phyloP scores from a whole-genome alignment of 345 rosid genomes.

The Bruguiera gymnorhiza region DNA sequence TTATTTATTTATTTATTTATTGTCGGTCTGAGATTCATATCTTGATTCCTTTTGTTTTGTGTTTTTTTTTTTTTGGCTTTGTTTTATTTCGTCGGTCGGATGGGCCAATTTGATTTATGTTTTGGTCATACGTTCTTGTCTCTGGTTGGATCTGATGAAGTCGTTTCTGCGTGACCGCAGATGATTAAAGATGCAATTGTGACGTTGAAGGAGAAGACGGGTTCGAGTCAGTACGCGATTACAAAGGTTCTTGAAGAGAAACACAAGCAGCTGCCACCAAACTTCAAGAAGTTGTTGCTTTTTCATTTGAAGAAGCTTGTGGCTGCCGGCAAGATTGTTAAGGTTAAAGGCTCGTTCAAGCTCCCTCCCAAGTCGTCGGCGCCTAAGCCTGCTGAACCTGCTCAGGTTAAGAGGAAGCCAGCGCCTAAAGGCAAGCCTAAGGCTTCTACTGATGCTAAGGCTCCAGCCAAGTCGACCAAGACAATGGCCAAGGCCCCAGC shows the following conservation, averaged over 20 bases:
- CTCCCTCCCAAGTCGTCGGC: slow-evolving; percentile 40
- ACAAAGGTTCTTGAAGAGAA: slow-evolving; percentile 76
- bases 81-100: too few relatives aligned
- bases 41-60: neutral
- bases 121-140: too few relatives aligned
- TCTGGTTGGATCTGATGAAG: slow-evolving; percentile 11
- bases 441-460: slow-evolving; percentile 6
- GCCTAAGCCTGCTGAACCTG: slow-evolving; percentile 21
- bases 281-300: slow-evolving; percentile 63
- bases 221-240: slow-evolving; percentile 89
- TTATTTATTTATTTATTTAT: too few relatives aligned
- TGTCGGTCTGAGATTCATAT: neutral
- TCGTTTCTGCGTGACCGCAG: slow-evolving; percentile 26
- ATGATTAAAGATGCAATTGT: slow-evolving; percentile 73
- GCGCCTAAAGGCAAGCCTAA: slow-evolving; percentile 31
- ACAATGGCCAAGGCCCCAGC: slow-evolving; percentile 11
- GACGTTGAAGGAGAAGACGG: slow-evolving; percentile 73
- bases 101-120: too few relatives aligned
- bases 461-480: slow-evolving; percentile 29
- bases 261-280: slow-evolving; percentile 57
- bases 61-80: too few relatives aligned
- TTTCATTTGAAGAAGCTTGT: slow-evolving; percentile 68
- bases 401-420: slow-evolving; percentile 32
- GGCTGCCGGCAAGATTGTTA: slow-evolving; percentile 54
- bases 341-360: slow-evolving; percentile 74